Evolutionary conservation across 139 green algal genomes (phyloP).

Genomic region (Eudorina sp.): DNA sequence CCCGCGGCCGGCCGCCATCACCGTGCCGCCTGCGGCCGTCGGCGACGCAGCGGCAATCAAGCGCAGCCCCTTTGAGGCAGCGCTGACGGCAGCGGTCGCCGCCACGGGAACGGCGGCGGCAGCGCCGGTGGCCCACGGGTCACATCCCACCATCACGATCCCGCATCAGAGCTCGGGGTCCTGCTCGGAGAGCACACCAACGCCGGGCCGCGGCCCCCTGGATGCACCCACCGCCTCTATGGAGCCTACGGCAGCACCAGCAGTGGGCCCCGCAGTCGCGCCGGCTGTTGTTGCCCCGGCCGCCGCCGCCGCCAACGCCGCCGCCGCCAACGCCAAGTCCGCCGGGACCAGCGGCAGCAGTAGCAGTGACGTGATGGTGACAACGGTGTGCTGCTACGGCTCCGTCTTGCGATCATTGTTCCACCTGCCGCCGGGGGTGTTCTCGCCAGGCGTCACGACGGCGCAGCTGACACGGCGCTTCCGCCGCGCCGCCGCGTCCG

Average conservation of each 20-base stretch:
- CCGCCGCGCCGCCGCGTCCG: background rate
- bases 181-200: background rate
- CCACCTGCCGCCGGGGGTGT: conserved; percentile 45
- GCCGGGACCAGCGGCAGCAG: background rate
- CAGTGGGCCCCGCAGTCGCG: too few species aligned
- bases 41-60: too few species aligned
- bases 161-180: background rate
- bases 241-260: too few species aligned
- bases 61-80: too few species aligned
- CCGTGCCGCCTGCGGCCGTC: background rate
- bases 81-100: background rate
- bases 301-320: background rate
- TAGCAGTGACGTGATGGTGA: conserved; percentile 54
- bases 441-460: conserved; percentile 20
- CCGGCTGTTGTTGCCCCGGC: too few species aligned
- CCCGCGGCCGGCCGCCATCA: background rate
- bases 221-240: too few species aligned
- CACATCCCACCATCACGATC: background rate
- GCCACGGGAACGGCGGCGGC: background rate
- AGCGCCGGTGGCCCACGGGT: background rate
- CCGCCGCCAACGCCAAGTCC: background rate
- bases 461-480: conserved; percentile 37
- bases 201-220: background rate
- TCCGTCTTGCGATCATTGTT: conserved; percentile 42
- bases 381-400: conserved; percentile 40